These are phyloP conservation scores for Sphagnum magellanicum DNA, from an alignment of 228 moss, liverwort and hornwort genomes.

Conservation along the genomic window DNA sequence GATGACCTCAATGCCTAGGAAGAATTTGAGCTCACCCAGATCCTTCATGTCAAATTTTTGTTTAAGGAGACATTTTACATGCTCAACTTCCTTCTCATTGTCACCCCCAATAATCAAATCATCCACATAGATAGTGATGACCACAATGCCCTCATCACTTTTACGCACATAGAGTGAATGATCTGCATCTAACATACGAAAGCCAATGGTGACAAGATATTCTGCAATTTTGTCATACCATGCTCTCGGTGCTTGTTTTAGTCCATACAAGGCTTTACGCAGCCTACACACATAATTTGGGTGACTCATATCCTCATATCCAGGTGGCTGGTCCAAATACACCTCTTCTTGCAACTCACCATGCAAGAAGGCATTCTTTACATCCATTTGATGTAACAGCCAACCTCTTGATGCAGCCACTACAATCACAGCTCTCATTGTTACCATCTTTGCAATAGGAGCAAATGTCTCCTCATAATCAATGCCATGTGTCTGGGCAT, in stretches of 20 bases:
- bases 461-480: no score
- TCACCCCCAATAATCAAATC: neutral
- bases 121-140: neutral
- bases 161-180: neutral
- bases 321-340: conserved; percentile 3
- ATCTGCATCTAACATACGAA: neutral
- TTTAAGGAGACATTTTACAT: no score
- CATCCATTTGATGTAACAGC: no score
- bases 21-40: no score
- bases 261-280: neutral
- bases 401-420: no score
- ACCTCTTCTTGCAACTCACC: neutral
- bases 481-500: no score
- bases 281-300: neutral
- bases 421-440: no score
- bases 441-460: no score
- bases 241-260: neutral
- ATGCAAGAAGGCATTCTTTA: no score
- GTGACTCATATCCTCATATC: neutral
- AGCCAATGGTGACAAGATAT: neutral
- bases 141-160: neutral
- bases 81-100: no score
- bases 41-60: no score
- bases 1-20: no score
- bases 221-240: neutral